A percentile compares a stretch with the other conserved stretches of the same genome.
phyloP scores from a whole-genome alignment of 495 filamentous ascomycete genomes.

The Daldinia grandis region DNA sequence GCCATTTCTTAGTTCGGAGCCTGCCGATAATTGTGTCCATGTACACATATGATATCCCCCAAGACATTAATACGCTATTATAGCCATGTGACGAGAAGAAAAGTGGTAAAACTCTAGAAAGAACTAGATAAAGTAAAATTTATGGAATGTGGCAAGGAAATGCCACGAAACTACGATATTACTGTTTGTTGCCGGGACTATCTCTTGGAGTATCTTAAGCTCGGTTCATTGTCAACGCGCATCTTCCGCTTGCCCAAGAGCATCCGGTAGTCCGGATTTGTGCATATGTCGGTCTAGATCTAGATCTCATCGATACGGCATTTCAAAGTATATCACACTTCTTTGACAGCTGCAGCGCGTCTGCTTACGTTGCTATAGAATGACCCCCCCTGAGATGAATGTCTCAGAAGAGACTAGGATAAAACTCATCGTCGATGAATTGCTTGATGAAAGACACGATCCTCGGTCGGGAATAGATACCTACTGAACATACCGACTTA shows the following conservation, averaged over 20 bases:
- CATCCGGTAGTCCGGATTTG: constrained; percentile 23
- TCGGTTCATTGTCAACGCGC: constrained; percentile 1
- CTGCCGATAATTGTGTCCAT: constrained; percentile 19
- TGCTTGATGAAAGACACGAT: not conserved
- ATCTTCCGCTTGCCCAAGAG: constrained; percentile 1
- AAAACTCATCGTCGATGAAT: constrained; percentile 8
- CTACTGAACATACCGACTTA: constrained; percentile 17
- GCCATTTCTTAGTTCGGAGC: constrained; percentile 16
- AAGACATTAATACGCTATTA: not conserved
- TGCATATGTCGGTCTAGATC: constrained; percentile 1
- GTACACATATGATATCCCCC: not conserved
- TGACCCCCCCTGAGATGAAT: constrained; percentile 17
- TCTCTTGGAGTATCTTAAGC: not conserved
- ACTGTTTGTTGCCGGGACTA: not conserved
- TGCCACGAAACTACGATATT: constrained; percentile 3
- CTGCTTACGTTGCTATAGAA: constrained; percentile 20
- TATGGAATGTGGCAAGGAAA: constrained; percentile 15
- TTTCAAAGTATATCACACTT: constrained; percentile 25
- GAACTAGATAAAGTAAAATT: not conserved
- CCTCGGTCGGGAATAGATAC: not conserved
- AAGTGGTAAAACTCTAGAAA: not conserved
- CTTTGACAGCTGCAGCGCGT: constrained; percentile 4
- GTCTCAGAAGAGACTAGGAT: constrained; percentile 33
- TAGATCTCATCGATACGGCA: constrained; percentile 16
- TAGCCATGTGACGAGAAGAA: constrained; percentile 22